Evolutionary conservation across 2,329 filamentous ascomycete genomes (phyloP), one percentile per base, ranked within the genome.

Genomic region (Phymatotrichopsis omnivora): DNA sequence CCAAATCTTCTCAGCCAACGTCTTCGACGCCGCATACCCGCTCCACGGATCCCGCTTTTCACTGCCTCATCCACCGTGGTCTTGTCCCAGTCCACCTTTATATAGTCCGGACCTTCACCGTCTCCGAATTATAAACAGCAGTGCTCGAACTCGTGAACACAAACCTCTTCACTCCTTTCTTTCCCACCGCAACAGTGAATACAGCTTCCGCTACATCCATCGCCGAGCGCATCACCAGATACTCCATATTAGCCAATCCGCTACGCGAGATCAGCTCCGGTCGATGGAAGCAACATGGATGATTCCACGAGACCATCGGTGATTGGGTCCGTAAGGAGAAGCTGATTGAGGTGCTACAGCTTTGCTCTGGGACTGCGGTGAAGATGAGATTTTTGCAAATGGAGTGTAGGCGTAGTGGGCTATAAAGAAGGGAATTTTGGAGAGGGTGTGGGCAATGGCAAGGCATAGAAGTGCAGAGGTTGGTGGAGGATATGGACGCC

Each of bases 401-500:
- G 42, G 42, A 5, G 11, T 14, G 35, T 7, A 4, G 4, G 7
- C 22, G 34, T 45, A 45, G 32, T 45, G 38, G 7, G 25, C 12
- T 2, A 17, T 14, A 23, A 45, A 32, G 35, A 45, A 45, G 23
- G n/a, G 16, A 30, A 23, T 16, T 31, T 45, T 45, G 6, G 20
- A 19, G 11, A 33, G 2, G 12, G 42, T 38, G 27, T 16, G 32
- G 4, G 14, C 33, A 10, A 42, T 47, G 14, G 43, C 38, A 7
- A 24, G 45, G 33, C 38, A 11, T 38, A 27, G 11, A 23, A 22
- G 14, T 14, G 14, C 7, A 47, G 14, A 14, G 43, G 45, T 10
- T 31, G n/a, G 32, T 47, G 19, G 2, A 47, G 33, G 27, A 44
- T 22, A 16, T 47, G 39, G 5, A 39, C 45, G 10, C 38, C 45